A percentile compares a stretch with the other conserved stretches of the same genome.
Conservation (phyloP, 2,329 filamentous ascomycete species). For the Endothia cerciana region DNA sequence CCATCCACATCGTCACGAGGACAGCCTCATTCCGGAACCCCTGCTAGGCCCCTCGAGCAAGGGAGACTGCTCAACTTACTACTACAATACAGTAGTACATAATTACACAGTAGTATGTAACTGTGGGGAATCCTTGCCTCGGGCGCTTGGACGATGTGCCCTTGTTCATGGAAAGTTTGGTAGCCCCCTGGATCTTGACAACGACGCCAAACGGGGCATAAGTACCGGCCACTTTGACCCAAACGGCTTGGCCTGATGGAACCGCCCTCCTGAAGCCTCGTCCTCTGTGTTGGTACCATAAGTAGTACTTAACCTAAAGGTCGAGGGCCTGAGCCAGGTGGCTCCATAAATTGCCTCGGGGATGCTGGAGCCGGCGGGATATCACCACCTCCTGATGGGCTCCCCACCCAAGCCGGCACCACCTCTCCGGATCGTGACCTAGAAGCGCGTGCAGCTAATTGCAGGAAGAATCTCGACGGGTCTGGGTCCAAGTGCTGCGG, state of each 20-base stretch:
- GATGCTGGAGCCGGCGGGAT: constrained; percentile 8
- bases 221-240: not conserved
- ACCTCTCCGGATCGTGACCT: not conserved
- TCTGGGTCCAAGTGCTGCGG: not conserved
- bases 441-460: constrained; percentile 18
- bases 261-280: not conserved
- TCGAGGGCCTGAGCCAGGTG: not conserved
- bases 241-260: not conserved
- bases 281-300: not conserved
- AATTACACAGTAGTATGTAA: too few species aligned
- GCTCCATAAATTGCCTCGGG: constrained; percentile 4
- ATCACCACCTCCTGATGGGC: not conserved
- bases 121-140: constrained; percentile 20
- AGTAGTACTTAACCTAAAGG: not conserved
- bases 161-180: too few species aligned
- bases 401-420: not conserved
- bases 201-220: not conserved
- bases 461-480: constrained; percentile 13
- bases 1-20: constrained; percentile 1
- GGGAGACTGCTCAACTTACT: too few species aligned
- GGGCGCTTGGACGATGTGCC: too few species aligned
- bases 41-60: not conserved
- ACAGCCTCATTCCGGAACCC: not conserved
- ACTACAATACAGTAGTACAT: too few species aligned
- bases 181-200: not conserved